These are phyloP conservation scores for Leishmania tarentolae DNA, from an alignment of 208 protist genomes.

Conservation along the genomic window DNA sequence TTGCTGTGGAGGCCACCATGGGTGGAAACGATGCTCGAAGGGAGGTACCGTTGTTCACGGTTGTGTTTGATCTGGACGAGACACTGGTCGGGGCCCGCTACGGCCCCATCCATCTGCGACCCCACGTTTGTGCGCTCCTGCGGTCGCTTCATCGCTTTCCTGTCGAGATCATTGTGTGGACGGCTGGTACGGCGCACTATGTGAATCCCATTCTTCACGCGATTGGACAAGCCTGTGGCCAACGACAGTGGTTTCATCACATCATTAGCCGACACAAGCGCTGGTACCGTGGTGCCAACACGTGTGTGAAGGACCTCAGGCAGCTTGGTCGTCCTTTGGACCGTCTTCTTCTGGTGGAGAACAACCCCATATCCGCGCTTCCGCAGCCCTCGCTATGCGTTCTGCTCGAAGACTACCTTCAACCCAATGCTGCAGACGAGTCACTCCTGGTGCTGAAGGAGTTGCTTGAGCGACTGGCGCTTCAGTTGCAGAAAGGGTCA, in stretches of 20 bases:
- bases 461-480: slow-evolving; percentile 50
- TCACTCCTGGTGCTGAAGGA: slow-evolving; percentile 46
- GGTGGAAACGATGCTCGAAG: not conserved
- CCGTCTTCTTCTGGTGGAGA: slow-evolving; percentile 77
- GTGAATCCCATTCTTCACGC: slow-evolving; percentile 68
- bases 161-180: slow-evolving; percentile 84
- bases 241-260: slow-evolving; percentile 74
- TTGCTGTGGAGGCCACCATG: not conserved
- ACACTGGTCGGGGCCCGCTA: slow-evolving; percentile 73
- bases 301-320: slow-evolving; percentile 65
- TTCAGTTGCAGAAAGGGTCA: not conserved
- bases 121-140: slow-evolving; percentile 55
- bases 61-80: slow-evolving; percentile 86
- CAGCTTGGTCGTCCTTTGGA: slow-evolving; percentile 54
- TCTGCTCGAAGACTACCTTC: slow-evolving; percentile 81
- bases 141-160: slow-evolving; percentile 50
- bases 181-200: slow-evolving; percentile 56
- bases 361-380: slow-evolving; percentile 72
- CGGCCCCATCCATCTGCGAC: slow-evolving; percentile 54
- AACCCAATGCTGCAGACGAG: slow-evolving; percentile 46
- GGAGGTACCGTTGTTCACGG: slow-evolving; percentile 39
- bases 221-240: slow-evolving; percentile 43
- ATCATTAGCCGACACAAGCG: slow-evolving; percentile 74
- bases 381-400: slow-evolving; percentile 55
- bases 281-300: slow-evolving; percentile 50